phyloP scores from a whole-genome alignment of 441 rosid genomes.

The Mallotus japonicus region DNA sequence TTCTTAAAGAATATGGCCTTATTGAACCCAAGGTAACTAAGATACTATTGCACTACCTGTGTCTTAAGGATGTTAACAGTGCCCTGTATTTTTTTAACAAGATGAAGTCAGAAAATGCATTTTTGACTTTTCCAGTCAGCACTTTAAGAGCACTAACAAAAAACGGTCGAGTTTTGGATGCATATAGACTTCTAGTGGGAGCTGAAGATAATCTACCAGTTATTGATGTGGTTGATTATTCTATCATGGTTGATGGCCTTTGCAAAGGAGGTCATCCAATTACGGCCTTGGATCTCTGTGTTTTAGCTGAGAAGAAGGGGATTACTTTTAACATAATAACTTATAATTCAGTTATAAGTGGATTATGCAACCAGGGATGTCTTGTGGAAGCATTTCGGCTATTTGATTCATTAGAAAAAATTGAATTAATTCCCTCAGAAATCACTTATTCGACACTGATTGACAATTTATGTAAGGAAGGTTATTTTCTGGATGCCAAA shows the following conservation, averaged over 20 bases:
- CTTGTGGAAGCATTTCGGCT: constrained; percentile 81
- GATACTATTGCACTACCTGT: constrained; percentile 43
- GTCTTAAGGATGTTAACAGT: constrained; percentile 37
- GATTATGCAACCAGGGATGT: constrained; percentile 77
- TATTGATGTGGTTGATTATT: constrained; percentile 63
- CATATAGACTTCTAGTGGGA: constrained; percentile 49
- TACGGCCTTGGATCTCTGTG: constrained; percentile 66
- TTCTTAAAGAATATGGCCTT: constrained; percentile 49
- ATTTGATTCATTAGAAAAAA: constrained; percentile 71
- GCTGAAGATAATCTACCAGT: constrained; percentile 40
- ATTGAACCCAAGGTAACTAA: constrained; percentile 40
- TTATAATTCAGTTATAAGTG: constrained; percentile 66
- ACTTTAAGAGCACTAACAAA: constrained; percentile 46
- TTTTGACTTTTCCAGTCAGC: constrained; percentile 34
- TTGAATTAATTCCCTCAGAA: constrained; percentile 53
- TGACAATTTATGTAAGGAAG: constrained; percentile 65
- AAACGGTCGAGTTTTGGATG: constrained; percentile 55
- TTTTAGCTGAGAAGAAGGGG: constrained; percentile 51
- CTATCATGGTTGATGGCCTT: constrained; percentile 60
- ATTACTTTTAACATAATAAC: constrained; percentile 53
- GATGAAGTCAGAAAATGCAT: constrained; percentile 32
- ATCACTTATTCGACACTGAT: constrained; percentile 64
- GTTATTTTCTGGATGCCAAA: constrained; percentile 62
- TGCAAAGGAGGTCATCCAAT: constrained; percentile 63
- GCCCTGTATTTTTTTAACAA: constrained; percentile 40